Evolutionary conservation across 345 rosid species (phyloP).

Genomic region (Abelmoschus esculentus): DNA sequence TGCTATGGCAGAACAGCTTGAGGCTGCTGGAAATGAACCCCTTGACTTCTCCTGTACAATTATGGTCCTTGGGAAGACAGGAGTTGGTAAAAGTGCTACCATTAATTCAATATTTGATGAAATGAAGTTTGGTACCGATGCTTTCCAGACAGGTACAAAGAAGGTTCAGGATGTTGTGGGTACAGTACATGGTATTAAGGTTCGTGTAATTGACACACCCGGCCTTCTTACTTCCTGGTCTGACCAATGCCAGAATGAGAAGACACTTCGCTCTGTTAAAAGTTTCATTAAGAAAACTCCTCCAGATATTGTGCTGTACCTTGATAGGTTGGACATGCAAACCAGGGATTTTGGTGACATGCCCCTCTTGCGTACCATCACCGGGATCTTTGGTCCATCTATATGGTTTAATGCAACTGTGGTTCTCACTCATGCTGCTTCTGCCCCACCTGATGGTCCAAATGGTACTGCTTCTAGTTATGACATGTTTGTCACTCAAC

Average conservation of each 20-base stretch:
- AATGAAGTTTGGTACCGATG: conserved; percentile 73
- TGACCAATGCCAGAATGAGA: conserved; percentile 89
- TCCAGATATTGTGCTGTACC: conserved; percentile 96
- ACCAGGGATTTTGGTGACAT: conserved; percentile 91
- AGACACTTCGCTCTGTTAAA: conserved; percentile 80
- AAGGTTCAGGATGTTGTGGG: conserved; percentile 96
- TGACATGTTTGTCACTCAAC: conserved; percentile 97
- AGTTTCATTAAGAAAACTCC: conserved; percentile 78
- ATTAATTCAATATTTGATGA: conserved; percentile 96
- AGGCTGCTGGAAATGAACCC: conserved; percentile 90
- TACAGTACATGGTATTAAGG: conserved; percentile 92
- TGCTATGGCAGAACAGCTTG: conserved; percentile 98
- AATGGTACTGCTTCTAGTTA: conserved; percentile 92
- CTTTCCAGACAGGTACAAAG: conserved; percentile 82
- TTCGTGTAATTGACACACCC: conserved; percentile 93
- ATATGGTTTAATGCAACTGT: conserved; percentile 99
- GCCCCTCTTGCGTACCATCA: conserved; percentile 92
- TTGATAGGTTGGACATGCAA: conserved; percentile 94
- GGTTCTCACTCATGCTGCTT: conserved; percentile 97
- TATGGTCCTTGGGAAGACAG: conserved; percentile 97
- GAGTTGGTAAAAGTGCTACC: conserved; percentile 99
- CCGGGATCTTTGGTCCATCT: conserved; percentile 85
- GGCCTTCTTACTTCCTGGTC: conserved; percentile 93
- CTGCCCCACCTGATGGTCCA: conserved; percentile 99
- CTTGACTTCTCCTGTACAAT: conserved; percentile 98